Evolutionary conservation across 345 rosid species (phyloP).

Genomic region (Arabidopsis arenosa): DNA sequence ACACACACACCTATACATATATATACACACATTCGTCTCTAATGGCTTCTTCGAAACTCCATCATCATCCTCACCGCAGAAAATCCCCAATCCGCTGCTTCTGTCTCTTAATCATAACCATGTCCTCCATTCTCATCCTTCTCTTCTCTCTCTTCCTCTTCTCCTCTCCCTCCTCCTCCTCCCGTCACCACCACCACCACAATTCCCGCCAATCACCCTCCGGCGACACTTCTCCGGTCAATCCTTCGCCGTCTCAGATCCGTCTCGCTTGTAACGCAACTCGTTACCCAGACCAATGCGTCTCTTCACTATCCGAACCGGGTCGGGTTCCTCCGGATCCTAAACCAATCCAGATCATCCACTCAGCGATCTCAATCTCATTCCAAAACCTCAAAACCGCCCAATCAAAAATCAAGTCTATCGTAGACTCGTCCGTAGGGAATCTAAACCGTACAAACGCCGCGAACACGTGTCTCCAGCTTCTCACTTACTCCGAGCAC

Average conservation of each 20-base stretch:
- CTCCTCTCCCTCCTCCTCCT: constrained; percentile 42
- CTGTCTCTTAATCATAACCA: constrained; percentile 30
- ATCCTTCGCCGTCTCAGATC: constrained; percentile 43
- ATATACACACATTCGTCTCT: constrained; percentile 7
- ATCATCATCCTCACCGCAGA: constrained; percentile 35
- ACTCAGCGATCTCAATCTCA: constrained; percentile 68
- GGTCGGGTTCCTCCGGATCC: constrained; percentile 52
- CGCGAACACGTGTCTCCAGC: constrained; percentile 62
- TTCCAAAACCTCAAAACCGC: constrained; percentile 58
- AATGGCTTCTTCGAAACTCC: constrained; percentile 44
- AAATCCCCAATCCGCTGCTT: constrained; percentile 31
- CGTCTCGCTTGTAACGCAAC: constrained; percentile 69
- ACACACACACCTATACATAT: neutral
- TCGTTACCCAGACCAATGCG: constrained; percentile 58
- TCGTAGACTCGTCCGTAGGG: constrained; percentile 61
- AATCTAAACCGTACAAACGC: constrained; percentile 65
- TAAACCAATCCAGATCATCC: constrained; percentile 61
- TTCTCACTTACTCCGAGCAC: constrained; percentile 57
- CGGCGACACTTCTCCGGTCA: neutral
- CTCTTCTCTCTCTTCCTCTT: constrained; percentile 40
- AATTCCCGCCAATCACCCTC: constrained; percentile 5
- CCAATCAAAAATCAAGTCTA: constrained; percentile 59
- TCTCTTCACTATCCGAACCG: constrained; percentile 49
- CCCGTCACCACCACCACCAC: constrained; percentile 26
- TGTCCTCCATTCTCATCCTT: constrained; percentile 48